Conservation (phyloP, 306 rosid genomes). For the Quillaja saponaria region DNA sequence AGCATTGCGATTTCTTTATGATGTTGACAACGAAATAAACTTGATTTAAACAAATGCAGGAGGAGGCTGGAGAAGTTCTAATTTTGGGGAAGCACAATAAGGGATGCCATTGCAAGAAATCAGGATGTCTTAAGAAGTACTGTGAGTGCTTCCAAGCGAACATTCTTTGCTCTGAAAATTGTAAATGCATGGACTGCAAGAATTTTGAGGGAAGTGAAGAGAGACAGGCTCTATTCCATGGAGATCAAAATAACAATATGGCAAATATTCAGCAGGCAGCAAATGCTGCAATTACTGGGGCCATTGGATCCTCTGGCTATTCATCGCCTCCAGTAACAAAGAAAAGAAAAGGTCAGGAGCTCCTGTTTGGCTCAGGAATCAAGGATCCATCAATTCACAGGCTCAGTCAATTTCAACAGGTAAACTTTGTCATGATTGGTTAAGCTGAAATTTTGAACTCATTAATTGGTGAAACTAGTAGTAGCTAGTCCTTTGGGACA, state of each 20-base stretch:
- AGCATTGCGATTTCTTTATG: background rate
- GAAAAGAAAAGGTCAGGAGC: slow-evolving; percentile 81
- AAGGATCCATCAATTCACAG: slow-evolving; percentile 72
- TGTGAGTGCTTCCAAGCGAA: slow-evolving; percentile 99
- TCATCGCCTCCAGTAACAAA: slow-evolving; percentile 77
- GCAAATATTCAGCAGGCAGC: slow-evolving; percentile 88
- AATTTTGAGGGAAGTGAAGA: slow-evolving; percentile 99
- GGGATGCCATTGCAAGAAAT: slow-evolving; percentile 98
- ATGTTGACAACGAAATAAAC: slow-evolving; percentile 30
- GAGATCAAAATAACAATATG: slow-evolving; percentile 79
- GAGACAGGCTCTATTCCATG: slow-evolving; percentile 93
- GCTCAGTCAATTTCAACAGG: slow-evolving; percentile 79
- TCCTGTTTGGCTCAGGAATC: slow-evolving; percentile 60
- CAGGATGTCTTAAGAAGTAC: slow-evolving; percentile 96
- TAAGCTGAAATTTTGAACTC: slow-evolving; percentile 15
- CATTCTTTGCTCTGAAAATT: slow-evolving; percentile 96
- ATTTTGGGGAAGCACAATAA: slow-evolving; percentile 90
- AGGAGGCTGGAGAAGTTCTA: slow-evolving; percentile 85
- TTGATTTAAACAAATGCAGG: slow-evolving; percentile 56
- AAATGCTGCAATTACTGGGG: slow-evolving; percentile 99
- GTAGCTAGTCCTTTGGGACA: background rate
- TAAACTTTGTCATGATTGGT: slow-evolving; percentile 34
- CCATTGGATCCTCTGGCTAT: slow-evolving; percentile 94
- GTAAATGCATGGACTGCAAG: slow-evolving; percentile 99
- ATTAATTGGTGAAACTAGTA: slow-evolving; percentile 23